A percentile compares a stretch with the other conserved stretches of the same genome.
phyloP scores from a whole-genome alignment of 371 early-diverging fungal species.

The Apophysomyces variabilis region DNA sequence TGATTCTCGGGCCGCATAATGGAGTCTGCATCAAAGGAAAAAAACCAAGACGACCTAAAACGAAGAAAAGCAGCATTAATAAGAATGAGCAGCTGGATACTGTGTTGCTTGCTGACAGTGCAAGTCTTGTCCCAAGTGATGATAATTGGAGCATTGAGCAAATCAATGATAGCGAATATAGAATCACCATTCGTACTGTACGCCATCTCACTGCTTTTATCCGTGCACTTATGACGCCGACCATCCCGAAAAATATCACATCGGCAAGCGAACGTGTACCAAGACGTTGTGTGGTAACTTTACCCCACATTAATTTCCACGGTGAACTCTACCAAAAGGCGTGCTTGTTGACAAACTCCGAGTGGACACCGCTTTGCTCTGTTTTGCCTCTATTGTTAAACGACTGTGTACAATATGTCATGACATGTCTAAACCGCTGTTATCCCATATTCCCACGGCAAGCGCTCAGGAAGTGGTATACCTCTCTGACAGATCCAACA shows the following conservation, averaged over 20 bases:
- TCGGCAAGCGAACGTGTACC: neutral
- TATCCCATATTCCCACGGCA: constrained; percentile 32
- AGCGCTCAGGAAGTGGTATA: constrained; percentile 25
- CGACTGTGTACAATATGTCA: constrained; percentile 27
- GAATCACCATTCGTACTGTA: constrained; percentile 17
- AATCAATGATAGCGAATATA: constrained; percentile 10
- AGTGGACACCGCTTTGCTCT: constrained; percentile 21
- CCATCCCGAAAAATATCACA: constrained; percentile 4
- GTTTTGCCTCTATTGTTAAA: constrained; percentile 20
- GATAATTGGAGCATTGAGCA: constrained; percentile 14
- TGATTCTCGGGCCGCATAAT: constrained; percentile 24
- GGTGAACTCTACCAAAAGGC: constrained; percentile 19
- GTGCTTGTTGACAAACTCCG: constrained; percentile 1
- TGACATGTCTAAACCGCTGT: constrained; percentile 37
- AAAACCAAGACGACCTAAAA: constrained; percentile 22
- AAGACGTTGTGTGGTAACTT: constrained; percentile 1
- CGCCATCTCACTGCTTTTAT: constrained; percentile 10
- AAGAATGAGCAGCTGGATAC: neutral
- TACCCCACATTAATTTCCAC: constrained; percentile 23
- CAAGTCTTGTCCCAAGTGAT: constrained; percentile 6
- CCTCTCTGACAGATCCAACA: constrained; percentile 19
- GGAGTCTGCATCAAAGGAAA: constrained; percentile 21
- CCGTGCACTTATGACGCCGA: constrained; percentile 8
- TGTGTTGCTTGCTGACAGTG: neutral
- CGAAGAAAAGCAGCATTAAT: neutral